Conservation (phyloP, 2,329 filamentous ascomycete species). For the Nemania sp. region DNA sequence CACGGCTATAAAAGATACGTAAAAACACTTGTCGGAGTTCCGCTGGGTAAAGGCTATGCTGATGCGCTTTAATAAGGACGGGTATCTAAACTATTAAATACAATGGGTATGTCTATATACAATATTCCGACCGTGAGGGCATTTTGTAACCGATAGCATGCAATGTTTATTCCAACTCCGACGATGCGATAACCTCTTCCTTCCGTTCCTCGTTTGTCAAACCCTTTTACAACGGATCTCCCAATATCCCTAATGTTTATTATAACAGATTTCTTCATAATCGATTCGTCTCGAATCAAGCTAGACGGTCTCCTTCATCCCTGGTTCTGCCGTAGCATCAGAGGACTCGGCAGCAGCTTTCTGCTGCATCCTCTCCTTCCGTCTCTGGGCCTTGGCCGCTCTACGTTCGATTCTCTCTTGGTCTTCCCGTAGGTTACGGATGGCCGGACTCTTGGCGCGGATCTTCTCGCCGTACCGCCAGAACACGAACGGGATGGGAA, state of each 20-base stretch:
- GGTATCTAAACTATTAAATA: conserved; percentile 25
- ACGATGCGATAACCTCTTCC: conserved; percentile 14
- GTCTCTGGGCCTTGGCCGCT: conserved; percentile 48
- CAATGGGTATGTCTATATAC: conserved; percentile 10
- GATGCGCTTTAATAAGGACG: not conserved
- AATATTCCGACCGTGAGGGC: conserved; percentile 1
- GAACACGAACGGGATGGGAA: conserved; percentile 85
- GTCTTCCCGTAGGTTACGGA: conserved; percentile 60
- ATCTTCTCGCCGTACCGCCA: conserved; percentile 71
- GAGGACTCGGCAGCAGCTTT: conserved; percentile 7
- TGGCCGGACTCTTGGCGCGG: conserved; percentile 62
- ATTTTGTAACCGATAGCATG: conserved; percentile 7
- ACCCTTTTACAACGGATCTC: not conserved
- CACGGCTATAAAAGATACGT: no score
- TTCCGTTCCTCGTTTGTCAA: not conserved
- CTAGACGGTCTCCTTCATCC: conserved; percentile 19
- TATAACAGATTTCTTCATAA: no score
- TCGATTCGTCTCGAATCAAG: not conserved
- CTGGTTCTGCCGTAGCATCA: not conserved
- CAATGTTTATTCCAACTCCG: conserved; percentile 15
- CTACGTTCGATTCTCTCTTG: conserved; percentile 55
- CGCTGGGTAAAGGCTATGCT: not conserved
- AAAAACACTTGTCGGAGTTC: not conserved
- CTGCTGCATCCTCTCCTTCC: conserved; percentile 37
- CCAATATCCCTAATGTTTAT: not conserved